Evolutionary conservation across 352 stramenopile species (phyloP).

Genomic region (Phytophthora crassamura): DNA sequence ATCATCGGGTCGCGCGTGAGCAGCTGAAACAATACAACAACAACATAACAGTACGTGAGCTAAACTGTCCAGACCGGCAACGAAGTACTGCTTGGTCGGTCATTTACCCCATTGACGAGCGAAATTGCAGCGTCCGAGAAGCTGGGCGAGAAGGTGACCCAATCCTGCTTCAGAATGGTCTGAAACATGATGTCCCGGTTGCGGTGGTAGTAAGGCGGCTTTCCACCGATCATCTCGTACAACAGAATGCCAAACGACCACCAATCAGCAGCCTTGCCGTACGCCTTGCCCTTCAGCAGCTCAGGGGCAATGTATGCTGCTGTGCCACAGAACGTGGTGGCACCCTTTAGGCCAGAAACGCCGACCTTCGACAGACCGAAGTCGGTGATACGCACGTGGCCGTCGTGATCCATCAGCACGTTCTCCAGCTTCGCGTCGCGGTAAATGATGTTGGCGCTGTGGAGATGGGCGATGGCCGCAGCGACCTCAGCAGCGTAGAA

Average conservation of each 20-base stretch:
- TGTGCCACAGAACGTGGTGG: conserved; percentile 94
- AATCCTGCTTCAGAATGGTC: conserved; percentile 92
- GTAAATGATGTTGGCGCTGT: conserved; percentile 96
- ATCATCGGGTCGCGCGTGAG: conserved; percentile 96
- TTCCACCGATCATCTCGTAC: conserved; percentile 97
- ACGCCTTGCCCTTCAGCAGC: conserved; percentile 88
- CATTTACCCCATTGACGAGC: conserved; percentile 93
- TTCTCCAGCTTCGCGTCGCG: conserved; percentile 97
- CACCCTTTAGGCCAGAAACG: conserved; percentile 86
- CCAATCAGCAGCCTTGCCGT: conserved; percentile 94
- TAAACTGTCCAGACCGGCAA: background rate
- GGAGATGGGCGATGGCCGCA: conserved; percentile 89
- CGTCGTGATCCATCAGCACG: conserved; percentile 94
- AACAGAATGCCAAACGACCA: conserved; percentile 95
- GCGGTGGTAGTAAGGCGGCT: conserved; percentile 91
- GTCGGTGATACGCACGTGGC: conserved; percentile 95
- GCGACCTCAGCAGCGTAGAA: conserved; percentile 97
- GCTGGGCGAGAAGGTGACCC: conserved; percentile 95
- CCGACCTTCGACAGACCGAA: conserved; percentile 95
- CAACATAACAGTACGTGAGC: conserved; percentile 26
- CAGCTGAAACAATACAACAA: conserved; percentile 69
- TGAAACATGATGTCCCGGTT: conserved; percentile 94
- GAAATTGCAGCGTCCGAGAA: conserved; percentile 91
- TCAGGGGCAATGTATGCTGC: conserved; percentile 94
- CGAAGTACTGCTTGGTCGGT: background rate